Evolutionary conservation across 2,329 filamentous ascomycete genomes (phyloP).

Genomic region (Curvularia sp.): DNA sequence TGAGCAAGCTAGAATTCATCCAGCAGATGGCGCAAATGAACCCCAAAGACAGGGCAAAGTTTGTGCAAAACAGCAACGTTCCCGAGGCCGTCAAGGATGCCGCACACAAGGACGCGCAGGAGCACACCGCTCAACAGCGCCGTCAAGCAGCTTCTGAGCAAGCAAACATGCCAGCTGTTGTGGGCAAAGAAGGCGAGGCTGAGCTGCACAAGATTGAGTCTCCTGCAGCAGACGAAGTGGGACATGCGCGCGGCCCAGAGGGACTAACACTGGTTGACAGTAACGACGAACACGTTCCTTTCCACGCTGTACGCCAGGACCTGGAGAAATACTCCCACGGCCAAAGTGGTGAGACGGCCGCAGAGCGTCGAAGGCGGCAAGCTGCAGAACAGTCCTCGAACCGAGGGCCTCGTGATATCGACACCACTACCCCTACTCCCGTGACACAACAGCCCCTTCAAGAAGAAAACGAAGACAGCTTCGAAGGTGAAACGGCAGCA

Average conservation of each 20-base stretch:
- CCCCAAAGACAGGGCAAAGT: constrained; percentile 64
- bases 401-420: constrained; percentile 24
- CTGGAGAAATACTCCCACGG: constrained; percentile 39
- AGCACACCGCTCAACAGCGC: constrained; percentile 42
- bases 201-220: constrained; percentile 44
- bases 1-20: constrained; percentile 84
- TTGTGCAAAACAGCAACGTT: constrained; percentile 57
- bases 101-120: constrained; percentile 53
- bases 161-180: constrained; percentile 41
- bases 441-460: constrained; percentile 25
- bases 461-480: constrained; percentile 41
- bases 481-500: constrained; percentile 71
- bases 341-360: constrained; percentile 44
- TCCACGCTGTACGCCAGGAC: constrained; percentile 55
- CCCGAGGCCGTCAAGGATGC: constrained; percentile 58
- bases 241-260: constrained; percentile 42
- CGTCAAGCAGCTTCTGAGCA: constrained; percentile 35
- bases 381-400: constrained; percentile 28
- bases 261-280: constrained; percentile 56
- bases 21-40: constrained; percentile 76
- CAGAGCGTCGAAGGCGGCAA: constrained; percentile 55
- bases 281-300: constrained; percentile 56
- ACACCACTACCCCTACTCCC: constrained; percentile 2
- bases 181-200: constrained; percentile 46
- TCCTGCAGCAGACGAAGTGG: constrained; percentile 35